Evolutionary conservation across 208 protist species (phyloP).

Genomic region (Leishmania mexicana): DNA sequence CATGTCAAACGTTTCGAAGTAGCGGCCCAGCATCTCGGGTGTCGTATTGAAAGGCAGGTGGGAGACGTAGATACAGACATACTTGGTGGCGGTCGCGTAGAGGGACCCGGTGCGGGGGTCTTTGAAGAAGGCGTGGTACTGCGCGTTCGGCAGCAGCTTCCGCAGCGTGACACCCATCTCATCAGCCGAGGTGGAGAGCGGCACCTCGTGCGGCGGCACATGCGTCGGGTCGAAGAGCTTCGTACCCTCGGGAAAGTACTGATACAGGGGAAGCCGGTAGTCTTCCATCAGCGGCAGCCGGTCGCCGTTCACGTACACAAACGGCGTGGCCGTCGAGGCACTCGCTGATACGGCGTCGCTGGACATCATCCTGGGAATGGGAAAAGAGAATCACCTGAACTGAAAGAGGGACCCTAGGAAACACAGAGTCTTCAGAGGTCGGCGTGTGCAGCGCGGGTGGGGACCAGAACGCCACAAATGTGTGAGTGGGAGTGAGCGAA

Average conservation of each 20-base stretch:
- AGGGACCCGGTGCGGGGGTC: constrained; percentile 43
- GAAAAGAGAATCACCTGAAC: not conserved
- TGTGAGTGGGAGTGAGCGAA: not conserved
- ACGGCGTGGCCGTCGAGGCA: constrained; percentile 25
- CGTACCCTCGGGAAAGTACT: constrained; percentile 63
- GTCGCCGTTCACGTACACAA: constrained; percentile 80
- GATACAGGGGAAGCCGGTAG: constrained; percentile 61
- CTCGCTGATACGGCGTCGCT: constrained; percentile 21
- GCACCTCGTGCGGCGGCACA: constrained; percentile 56
- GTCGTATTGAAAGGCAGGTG: constrained; percentile 73
- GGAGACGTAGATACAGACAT: constrained; percentile 71
- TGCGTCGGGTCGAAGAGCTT: constrained; percentile 69
- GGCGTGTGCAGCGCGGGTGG: not conserved
- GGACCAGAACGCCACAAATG: not conserved
- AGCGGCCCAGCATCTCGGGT: constrained; percentile 70
- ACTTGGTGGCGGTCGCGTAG: constrained; percentile 34
- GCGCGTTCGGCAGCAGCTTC: constrained; percentile 65
- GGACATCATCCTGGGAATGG: constrained; percentile 11
- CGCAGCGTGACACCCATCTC: constrained; percentile 66
- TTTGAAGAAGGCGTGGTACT: constrained; percentile 72
- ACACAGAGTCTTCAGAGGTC: not conserved
- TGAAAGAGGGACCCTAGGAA: not conserved
- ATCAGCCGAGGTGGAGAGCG: constrained; percentile 43
- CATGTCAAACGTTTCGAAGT: constrained; percentile 77
- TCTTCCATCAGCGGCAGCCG: constrained; percentile 68